These are phyloP conservation scores for Kwoniella newhampshirensis DNA, from an alignment of 768 basidiomycete species.

Conservation along the genomic window DNA sequence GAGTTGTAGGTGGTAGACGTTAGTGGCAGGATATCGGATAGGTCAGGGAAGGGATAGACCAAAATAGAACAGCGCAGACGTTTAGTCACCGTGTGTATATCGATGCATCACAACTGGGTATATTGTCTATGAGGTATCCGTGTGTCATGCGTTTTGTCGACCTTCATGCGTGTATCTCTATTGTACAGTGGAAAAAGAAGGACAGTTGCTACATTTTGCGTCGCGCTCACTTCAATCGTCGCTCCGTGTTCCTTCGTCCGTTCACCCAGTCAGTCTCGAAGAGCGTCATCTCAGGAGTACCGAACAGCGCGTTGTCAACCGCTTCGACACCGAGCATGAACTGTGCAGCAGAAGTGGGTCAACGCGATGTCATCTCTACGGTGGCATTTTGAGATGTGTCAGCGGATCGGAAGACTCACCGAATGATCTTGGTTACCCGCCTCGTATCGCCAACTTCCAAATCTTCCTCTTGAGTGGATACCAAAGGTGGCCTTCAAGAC, in stretches of 20 bases:
- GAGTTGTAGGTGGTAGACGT: too few relatives aligned
- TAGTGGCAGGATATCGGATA: too few relatives aligned
- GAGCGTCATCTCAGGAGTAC: constrained; percentile 46
- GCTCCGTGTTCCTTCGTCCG: constrained; percentile 45
- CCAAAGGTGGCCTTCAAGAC: constrained; percentile 48
- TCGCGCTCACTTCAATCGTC: constrained; percentile 22
- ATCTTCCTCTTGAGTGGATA: constrained; percentile 52
- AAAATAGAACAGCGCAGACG: too few relatives aligned
- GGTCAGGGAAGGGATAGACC: too few relatives aligned
- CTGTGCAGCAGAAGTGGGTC: constrained; percentile 6
- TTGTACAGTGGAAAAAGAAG: too few relatives aligned
- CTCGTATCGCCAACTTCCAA: constrained; percentile 45
- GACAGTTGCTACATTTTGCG: too few relatives aligned
- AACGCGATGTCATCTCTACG: not conserved
- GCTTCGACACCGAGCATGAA: constrained; percentile 55
- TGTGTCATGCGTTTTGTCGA: too few relatives aligned
- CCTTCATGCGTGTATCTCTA: too few relatives aligned
- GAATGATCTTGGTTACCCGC: constrained; percentile 48
- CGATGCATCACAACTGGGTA: too few relatives aligned
- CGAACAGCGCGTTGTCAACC: constrained; percentile 49
- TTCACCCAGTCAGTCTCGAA: constrained; percentile 52
- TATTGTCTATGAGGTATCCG: too few relatives aligned
- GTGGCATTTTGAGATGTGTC: not conserved
- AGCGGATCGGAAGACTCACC: too few relatives aligned
- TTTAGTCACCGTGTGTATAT: too few relatives aligned